Evolutionary conservation across 768 basidiomycete genomes (phyloP).

Genomic region (Crepidotus variabilis): DNA sequence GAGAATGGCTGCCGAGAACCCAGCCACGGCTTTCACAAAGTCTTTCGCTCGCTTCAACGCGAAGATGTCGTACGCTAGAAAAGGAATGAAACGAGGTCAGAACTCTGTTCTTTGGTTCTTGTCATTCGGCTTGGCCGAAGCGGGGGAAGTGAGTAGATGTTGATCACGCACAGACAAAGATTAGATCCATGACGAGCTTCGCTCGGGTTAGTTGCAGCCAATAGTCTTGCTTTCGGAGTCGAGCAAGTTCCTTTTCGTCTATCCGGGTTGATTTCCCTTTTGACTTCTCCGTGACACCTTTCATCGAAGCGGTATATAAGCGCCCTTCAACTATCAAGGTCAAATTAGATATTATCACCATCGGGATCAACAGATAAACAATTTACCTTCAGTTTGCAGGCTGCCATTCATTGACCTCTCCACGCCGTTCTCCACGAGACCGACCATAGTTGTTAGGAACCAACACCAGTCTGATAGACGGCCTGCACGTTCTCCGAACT

Average conservation of each 20-base stretch:
- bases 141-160: neutral
- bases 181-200: constrained; percentile 80
- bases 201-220: constrained; percentile 70
- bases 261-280: constrained; percentile 52
- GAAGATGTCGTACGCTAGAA: constrained; percentile 77
- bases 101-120: neutral
- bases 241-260: constrained; percentile 66
- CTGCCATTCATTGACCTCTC: constrained; percentile 69
- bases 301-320: constrained; percentile 70
- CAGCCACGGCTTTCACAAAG: constrained; percentile 59
- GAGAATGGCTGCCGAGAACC: constrained; percentile 66
- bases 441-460: constrained; percentile 75
- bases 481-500: constrained; percentile 63
- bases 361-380: neutral
- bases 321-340: constrained; percentile 61
- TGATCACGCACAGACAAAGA: constrained; percentile 71
- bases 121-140: constrained; percentile 3
- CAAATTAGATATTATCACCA: constrained; percentile 1
- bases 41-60: constrained; percentile 57
- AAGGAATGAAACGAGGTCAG: neutral
- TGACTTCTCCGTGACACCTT: constrained; percentile 61
- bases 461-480: constrained; percentile 85
- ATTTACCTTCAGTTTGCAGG: constrained; percentile 59
- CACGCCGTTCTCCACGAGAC: constrained; percentile 79
- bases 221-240: constrained; percentile 67